A percentile compares a stretch with the other conserved stretches of the same genome.
phyloP scores from a whole-genome alignment of 345 rosid genomes.

The Euclidium syriacum region DNA sequence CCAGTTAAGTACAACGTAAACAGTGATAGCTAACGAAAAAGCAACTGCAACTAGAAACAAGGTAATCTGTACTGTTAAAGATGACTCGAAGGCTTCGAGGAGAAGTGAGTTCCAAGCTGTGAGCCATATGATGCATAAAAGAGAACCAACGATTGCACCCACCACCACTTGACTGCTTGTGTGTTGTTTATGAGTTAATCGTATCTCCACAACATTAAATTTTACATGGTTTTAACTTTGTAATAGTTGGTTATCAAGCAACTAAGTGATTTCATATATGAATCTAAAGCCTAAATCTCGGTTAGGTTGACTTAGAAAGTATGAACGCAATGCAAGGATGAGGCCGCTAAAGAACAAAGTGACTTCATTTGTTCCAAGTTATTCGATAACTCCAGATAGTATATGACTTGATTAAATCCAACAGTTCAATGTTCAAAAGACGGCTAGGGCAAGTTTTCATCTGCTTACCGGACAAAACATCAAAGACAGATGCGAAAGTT shows the following conservation, averaged over 20 bases:
- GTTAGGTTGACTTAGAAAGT: constrained; percentile 42
- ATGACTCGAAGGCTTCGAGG: constrained; percentile 50
- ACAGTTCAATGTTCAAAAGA: background rate
- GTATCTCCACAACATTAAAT: constrained; percentile 56
- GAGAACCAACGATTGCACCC: constrained; percentile 52
- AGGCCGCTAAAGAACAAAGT: constrained; percentile 33
- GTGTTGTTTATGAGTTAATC: constrained; percentile 68
- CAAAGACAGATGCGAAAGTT: constrained; percentile 48
- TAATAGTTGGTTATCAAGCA: background rate
- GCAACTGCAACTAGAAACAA: constrained; percentile 40
- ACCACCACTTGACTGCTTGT: constrained; percentile 66
- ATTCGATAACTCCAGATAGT: constrained; percentile 45
- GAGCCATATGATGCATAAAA: constrained; percentile 54
- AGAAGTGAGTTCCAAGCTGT: constrained; percentile 48
- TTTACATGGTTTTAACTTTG: background rate
- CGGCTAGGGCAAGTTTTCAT: background rate
- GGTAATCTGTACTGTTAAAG: constrained; percentile 35
- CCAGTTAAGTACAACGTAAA: constrained; percentile 47
- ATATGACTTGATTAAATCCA: background rate
- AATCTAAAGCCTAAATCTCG: no score
- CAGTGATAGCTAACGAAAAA: constrained; percentile 40
- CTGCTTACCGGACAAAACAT: constrained; percentile 46
- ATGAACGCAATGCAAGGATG: constrained; percentile 43
- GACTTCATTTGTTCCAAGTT: constrained; percentile 39
- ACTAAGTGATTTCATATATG: background rate